Evolutionary conservation across 2,329 filamentous ascomycete species (phyloP).

Genomic region (Chaetomium olivaceum): DNA sequence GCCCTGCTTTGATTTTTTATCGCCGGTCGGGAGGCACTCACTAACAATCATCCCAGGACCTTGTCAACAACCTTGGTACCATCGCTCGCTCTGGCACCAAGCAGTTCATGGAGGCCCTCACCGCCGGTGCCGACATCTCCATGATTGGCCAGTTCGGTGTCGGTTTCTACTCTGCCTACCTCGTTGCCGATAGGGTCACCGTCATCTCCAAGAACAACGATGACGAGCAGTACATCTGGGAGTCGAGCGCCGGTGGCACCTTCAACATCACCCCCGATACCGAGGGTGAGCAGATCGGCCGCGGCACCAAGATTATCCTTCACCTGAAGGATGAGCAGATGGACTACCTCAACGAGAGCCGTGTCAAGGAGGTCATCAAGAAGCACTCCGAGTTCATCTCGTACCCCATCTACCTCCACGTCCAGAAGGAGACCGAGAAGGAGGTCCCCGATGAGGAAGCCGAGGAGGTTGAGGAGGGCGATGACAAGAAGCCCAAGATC

Average conservation of each 20-base stretch:
- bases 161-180: slow-evolving; percentile 99
- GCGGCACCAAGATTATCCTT: slow-evolving; percentile 96
- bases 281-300: slow-evolving; percentile 85
- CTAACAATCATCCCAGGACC: slow-evolving; percentile 63
- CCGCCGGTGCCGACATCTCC: slow-evolving; percentile 97
- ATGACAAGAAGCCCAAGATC: slow-evolving; percentile 94
- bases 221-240: slow-evolving; percentile 99
- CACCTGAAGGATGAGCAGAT: slow-evolving; percentile 99
- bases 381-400: slow-evolving; percentile 99
- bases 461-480: slow-evolving; percentile 63
- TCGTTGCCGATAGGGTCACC: slow-evolving; percentile 93
- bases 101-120: slow-evolving; percentile 99
- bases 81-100: slow-evolving; percentile 99
- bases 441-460: slow-evolving; percentile 97
- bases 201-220: slow-evolving; percentile 99
- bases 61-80: slow-evolving; percentile 99
- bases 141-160: slow-evolving; percentile 99
- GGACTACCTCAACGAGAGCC: slow-evolving; percentile 97
- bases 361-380: slow-evolving; percentile 99
- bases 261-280: slow-evolving; percentile 92
- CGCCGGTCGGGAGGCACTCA: not conserved
- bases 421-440: slow-evolving; percentile 98
- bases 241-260: slow-evolving; percentile 94
- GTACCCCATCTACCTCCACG: slow-evolving; percentile 99
- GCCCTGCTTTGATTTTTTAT: not conserved